Evolutionary conservation across 208 protist genomes (phyloP), one percentile per base, ranked within the genome.

Genomic region (Porcisia deanei): DNA sequence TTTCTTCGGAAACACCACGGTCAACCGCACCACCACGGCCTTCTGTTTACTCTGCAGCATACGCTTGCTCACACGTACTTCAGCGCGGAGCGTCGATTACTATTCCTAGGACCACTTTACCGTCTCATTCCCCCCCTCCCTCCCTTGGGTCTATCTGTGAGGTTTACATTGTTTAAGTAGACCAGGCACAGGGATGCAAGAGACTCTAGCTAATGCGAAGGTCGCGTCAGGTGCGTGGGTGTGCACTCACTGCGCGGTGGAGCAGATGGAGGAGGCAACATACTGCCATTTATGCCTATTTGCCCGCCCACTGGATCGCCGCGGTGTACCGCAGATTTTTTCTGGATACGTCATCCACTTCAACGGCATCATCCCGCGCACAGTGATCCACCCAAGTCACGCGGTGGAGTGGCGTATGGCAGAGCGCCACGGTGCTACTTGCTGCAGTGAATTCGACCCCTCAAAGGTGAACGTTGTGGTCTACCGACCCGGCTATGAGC

Each of bases 381-480:
- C 85, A 22, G 71, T 96, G 49, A 76, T 86, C 20, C 93, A 97
- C 80, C 91, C 90, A 53, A 96, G 91, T 76, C 93, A 97, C 75
- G 83, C 90, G 18, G 86, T 96, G 22, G 93, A 97, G 85, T 97
- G 93, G 91, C 91, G 93, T 63, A 96, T 97, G 93, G 91, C 91
- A 39, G 91, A 97, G 83, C 85, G 91, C 7, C 93, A 97, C 75
- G 93, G 93, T 34, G 93, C 93, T 4, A 83, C 81, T 55, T 94
- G 91, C 84, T 76, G 86, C 58, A 70, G 61, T 43, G 64, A 80
- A 30, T 95, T 96, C 75, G 89, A 96, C 74, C 74, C 84, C n/a
- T 61, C 53, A 8, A 41, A 83, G 1, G 82, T 94, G 18, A 97
- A 89, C 74, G 25, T 94, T 39, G 82, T 97, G 57, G 39, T 97